Conservation (phyloP, 2,329 filamentous ascomycete genomes). For the Phaeophleospora eucalypticola region DNA sequence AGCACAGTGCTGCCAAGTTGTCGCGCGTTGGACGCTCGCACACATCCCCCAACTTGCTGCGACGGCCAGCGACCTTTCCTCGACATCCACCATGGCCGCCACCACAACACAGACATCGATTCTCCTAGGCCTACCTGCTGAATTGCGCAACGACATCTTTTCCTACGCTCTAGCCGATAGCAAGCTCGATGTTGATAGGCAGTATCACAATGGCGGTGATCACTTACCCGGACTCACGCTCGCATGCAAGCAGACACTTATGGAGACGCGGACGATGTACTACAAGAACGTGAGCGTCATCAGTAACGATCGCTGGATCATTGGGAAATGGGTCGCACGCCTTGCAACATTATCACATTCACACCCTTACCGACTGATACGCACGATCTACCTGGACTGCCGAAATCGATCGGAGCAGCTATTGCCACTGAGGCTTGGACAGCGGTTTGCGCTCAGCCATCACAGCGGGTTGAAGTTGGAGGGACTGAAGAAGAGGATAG, state of each 20-base stretch:
- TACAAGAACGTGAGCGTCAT: background rate
- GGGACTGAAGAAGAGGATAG: background rate
- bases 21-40: too few species aligned
- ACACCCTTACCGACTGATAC: background rate
- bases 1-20: too few species aligned
- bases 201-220: background rate
- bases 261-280: background rate
- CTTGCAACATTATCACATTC: background rate
- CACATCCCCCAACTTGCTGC: too few species aligned
- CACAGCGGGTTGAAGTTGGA: background rate
- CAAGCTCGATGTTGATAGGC: slow-evolving; percentile 1
- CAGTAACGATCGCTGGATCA: slow-evolving; percentile 2
- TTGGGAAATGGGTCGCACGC: slow-evolving; percentile 1
- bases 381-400: background rate
- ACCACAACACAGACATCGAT: background rate
- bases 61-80: too few species aligned
- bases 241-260: slow-evolving; percentile 2
- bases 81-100: background rate
- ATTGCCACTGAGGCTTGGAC: background rate
- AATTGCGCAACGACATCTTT: slow-evolving; percentile 1
- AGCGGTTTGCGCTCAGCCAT: background rate
- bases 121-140: background rate
- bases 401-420: slow-evolving; percentile 2
- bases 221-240: background rate
- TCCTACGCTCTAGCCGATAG: background rate